Evolutionary conservation across 1,284 basidiomycete genomes (phyloP).

Genomic region (Moesziomyces sp.): DNA sequence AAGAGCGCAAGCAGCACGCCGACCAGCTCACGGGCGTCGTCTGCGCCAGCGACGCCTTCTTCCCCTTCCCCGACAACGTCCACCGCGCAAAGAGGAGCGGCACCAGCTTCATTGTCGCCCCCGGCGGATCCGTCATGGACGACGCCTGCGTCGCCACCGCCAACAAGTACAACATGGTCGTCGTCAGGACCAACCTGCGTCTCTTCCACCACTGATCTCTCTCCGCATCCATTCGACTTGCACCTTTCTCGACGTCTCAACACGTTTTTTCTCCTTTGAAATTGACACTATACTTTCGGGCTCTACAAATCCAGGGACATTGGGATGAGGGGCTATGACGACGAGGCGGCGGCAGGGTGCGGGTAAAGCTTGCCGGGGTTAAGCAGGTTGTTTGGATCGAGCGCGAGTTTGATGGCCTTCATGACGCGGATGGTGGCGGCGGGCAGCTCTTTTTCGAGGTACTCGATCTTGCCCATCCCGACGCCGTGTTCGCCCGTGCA

Average conservation of each 20-base stretch:
- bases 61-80: constrained; percentile 99
- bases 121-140: constrained; percentile 97
- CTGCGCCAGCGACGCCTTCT: constrained; percentile 96
- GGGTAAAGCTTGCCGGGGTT: constrained; percentile 60
- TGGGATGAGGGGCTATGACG: constrained; percentile 3
- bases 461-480: constrained; percentile 56
- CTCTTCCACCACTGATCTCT: constrained; percentile 66
- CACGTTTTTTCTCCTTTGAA: constrained; percentile 3
- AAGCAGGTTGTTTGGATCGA: constrained; percentile 58
- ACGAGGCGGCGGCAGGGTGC: constrained; percentile 7
- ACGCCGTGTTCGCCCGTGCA: constrained; percentile 69
- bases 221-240: not conserved
- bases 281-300: not conserved
- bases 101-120: constrained; percentile 90
- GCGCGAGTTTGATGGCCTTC: constrained; percentile 48
- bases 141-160: constrained; percentile 68
- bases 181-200: constrained; percentile 63
- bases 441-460: constrained; percentile 55
- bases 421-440: constrained; percentile 51
- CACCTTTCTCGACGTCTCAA: constrained; percentile 10
- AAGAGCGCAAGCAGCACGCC: constrained; percentile 74
- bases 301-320: not conserved
- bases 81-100: constrained; percentile 91
- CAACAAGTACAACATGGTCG: constrained; percentile 64
- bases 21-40: constrained; percentile 76